Conservation (phyloP, 169 alveolate genomes). For the Cyclospora cayetanensis region DNA sequence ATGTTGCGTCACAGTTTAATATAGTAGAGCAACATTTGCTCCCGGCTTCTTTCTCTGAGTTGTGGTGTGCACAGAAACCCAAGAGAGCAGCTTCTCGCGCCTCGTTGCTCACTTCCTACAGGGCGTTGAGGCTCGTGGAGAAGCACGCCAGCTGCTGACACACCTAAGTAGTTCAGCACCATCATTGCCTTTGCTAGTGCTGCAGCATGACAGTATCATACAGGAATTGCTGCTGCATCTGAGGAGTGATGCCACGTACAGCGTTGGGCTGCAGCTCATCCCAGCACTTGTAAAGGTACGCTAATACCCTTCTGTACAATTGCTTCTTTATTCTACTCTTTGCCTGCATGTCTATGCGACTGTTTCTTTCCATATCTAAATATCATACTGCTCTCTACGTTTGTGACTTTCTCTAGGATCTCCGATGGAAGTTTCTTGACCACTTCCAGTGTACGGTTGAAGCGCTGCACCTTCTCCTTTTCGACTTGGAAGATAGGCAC, state of each 20-base stretch:
- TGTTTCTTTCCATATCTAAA: too few relatives aligned
- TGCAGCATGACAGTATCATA: constrained; percentile 2
- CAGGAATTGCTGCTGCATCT: constrained; percentile 14
- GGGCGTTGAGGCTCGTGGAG: constrained; percentile 35
- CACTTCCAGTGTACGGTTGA: not conserved
- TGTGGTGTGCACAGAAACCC: not conserved
- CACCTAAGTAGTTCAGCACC: not conserved
- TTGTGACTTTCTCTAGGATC: constrained; percentile 23
- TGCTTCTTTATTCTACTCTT: not conserved
- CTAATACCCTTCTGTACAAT: not conserved
- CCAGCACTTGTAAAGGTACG: constrained; percentile 52
- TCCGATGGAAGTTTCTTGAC: not conserved
- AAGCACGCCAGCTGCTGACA: constrained; percentile 11
- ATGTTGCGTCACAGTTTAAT: too few relatives aligned
- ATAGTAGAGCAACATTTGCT: too few relatives aligned
- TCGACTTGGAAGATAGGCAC: constrained; percentile 25
- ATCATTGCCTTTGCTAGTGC: constrained; percentile 26
- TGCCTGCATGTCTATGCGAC: not conserved
- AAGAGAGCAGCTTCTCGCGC: constrained; percentile 11
- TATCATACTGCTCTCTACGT: too few relatives aligned
- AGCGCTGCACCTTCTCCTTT: constrained; percentile 15
- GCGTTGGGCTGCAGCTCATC: constrained; percentile 37
- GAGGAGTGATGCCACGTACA: not conserved
- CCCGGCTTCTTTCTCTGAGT: not conserved
- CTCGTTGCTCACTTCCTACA: constrained; percentile 12